Percentiles rank a stretch among this genome's conserved stretches.
Evolutionary conservation across 2,329 filamentous ascomycete genomes (phyloP).

Genomic region (Aspergillus sp.): DNA sequence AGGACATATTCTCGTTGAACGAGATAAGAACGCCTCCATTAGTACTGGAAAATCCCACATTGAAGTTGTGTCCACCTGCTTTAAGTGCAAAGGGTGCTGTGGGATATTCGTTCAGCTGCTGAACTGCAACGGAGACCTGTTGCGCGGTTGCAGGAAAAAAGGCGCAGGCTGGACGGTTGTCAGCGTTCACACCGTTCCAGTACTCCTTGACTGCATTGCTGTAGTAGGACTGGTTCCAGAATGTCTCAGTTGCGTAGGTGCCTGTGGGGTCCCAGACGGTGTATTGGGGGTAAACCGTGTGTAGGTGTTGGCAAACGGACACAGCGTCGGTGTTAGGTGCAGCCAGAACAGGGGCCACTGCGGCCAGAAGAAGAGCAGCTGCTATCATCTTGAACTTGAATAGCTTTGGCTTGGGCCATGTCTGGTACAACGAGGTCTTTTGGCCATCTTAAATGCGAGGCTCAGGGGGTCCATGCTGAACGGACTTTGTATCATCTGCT

Average conservation of each 20-base stretch:
- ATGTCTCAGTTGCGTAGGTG: not conserved
- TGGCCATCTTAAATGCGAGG: not conserved
- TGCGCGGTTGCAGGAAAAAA: slow-evolving; percentile 17
- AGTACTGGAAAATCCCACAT: slow-evolving; percentile 13
- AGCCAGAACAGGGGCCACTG: not conserved
- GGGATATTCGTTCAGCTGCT: slow-evolving; percentile 11
- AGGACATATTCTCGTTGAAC: slow-evolving; percentile 15
- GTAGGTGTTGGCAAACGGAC: not conserved
- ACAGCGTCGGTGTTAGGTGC: slow-evolving; percentile 1
- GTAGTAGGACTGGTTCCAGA: slow-evolving; percentile 10
- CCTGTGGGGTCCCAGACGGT: slow-evolving; percentile 8
- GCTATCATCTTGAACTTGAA: not conserved
- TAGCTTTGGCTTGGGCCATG: not conserved
- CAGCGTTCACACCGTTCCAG: slow-evolving; percentile 17
- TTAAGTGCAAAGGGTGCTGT: slow-evolving; percentile 11
- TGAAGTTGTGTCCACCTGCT: slow-evolving; percentile 17
- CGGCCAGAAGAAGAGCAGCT: not conserved
- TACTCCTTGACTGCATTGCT: slow-evolving; percentile 9
- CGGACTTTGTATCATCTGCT: not conserved
- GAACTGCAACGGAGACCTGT: slow-evolving; percentile 10
- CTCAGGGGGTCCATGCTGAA: too few species aligned
- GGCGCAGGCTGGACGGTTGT: slow-evolving; percentile 13
- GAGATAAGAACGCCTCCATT: slow-evolving; percentile 11
- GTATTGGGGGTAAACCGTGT: slow-evolving; percentile 1
- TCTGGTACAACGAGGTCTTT: not conserved